These are phyloP conservation scores for Penicillium vulpinum DNA, from an alignment of 2,329 filamentous ascomycete species.

Conservation along the genomic window DNA sequence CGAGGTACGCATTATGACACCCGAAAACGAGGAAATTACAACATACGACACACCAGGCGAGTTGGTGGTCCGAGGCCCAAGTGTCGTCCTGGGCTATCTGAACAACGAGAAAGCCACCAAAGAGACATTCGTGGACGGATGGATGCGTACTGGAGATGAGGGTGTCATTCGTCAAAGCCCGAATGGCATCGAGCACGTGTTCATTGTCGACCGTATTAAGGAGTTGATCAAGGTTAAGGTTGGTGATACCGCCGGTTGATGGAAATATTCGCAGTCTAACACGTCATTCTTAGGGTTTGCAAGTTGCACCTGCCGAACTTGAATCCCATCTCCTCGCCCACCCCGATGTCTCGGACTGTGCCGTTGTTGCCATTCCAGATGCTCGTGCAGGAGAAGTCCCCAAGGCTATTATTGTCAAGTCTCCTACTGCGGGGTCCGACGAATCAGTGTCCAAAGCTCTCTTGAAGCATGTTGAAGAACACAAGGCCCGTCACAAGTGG, in stretches of 20 bases:
- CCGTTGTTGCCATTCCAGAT: slow-evolving; percentile 73
- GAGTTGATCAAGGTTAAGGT: slow-evolving; percentile 78
- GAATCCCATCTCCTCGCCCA: slow-evolving; percentile 77
- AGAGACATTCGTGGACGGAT: slow-evolving; percentile 78
- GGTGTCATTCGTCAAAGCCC: slow-evolving; percentile 66
- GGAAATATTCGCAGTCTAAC: neutral
- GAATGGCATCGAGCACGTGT: slow-evolving; percentile 73
- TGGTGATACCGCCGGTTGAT: slow-evolving; percentile 17
- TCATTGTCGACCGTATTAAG: slow-evolving; percentile 80
- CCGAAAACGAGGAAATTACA: slow-evolving; percentile 69
- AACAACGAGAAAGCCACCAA: slow-evolving; percentile 80
- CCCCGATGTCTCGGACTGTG: slow-evolving; percentile 71
- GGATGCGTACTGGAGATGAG: slow-evolving; percentile 85
- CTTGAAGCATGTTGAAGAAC: slow-evolving; percentile 58
- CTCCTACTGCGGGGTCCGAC: slow-evolving; percentile 53
- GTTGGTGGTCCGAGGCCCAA: slow-evolving; percentile 73
- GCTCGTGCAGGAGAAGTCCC: slow-evolving; percentile 62
- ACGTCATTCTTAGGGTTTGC: slow-evolving; percentile 59
- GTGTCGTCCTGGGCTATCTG: slow-evolving; percentile 77
- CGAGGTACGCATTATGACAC: slow-evolving; percentile 65
- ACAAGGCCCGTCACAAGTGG: slow-evolving; percentile 65
- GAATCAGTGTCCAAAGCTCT: slow-evolving; percentile 53
- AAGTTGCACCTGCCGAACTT: slow-evolving; percentile 81
- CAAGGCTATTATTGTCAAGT: slow-evolving; percentile 65
- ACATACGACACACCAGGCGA: slow-evolving; percentile 75